Evolutionary conservation across 208 protist genomes (phyloP), one percentile per base, ranked within the genome.

Genomic region (Trypanosoma conorhini): DNA sequence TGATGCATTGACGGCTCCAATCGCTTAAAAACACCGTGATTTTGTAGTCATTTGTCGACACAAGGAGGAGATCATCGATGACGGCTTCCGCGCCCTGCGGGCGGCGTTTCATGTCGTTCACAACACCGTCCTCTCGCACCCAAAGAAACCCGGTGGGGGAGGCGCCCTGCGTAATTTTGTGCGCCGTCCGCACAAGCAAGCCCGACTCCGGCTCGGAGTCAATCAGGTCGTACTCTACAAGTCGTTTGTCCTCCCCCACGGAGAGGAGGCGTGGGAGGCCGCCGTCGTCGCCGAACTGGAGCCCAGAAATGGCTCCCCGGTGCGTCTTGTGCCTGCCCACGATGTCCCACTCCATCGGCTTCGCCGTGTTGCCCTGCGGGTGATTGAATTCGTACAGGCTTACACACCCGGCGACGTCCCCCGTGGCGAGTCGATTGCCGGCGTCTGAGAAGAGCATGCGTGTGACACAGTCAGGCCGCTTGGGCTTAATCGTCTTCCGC

Each of bases 161-260:
- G 5, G 91, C 70, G 26, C 83, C 85, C 79, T 98, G 96, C 33
- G 95, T 95, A 65, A 98, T 96, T 62, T 90, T 88, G 70, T 96
- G 87, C 12, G 89, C 88, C 1, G 75, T 86, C 24, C 88, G 81
- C 61, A 98, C 62, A 72, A 88, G 73, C 15, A 98, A 67, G 50
- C 97, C 97, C 17, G 66, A 87, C 67, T 93, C 85, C 12, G 96
- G 81, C 42, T 86, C 81, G 22, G 90, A 96, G 63, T 95, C 82
- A 17, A 87, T 72, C 30, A 99, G 63, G 76, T 99, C 94, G 77
- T 98, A 99, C 83, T 98, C 95, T 57, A 99, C 94, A 13, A 99
- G 76, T 10, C 85, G 73, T 73, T 96, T 90, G 77, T 99, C 97
- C 19, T 94, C 89, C 35, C 91, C 93, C 22, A 98, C 82, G n/a